Conservation (phyloP, 495 filamentous ascomycete genomes). For the Penicillium atrosanguineum region DNA sequence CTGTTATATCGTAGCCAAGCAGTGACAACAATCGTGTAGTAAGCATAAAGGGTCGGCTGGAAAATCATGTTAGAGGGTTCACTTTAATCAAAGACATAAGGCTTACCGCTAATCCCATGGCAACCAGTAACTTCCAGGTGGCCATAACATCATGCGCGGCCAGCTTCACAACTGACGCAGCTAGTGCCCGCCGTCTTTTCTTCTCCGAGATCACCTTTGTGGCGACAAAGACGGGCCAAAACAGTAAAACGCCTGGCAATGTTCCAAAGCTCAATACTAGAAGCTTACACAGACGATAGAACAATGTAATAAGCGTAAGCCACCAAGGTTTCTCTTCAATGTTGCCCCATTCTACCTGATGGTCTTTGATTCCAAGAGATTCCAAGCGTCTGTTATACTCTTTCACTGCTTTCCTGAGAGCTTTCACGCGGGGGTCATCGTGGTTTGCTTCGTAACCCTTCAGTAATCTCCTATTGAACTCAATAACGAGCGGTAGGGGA, state of each 20-base stretch:
- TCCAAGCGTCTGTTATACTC: constrained; percentile 85
- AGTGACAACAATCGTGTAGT: constrained; percentile 70
- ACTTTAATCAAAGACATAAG: too few relatives aligned
- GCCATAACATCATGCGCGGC: constrained; percentile 91
- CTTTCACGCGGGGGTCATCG: constrained; percentile 77
- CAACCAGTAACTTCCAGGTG: constrained; percentile 96
- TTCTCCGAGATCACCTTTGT: constrained; percentile 84
- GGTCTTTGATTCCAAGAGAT: constrained; percentile 81
- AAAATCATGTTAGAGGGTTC: too few relatives aligned
- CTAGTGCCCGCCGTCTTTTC: constrained; percentile 84
- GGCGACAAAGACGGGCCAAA: constrained; percentile 84
- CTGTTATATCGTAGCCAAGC: constrained; percentile 76
- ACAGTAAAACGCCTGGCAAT: constrained; percentile 80
- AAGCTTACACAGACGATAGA: constrained; percentile 78
- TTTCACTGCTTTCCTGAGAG: constrained; percentile 71
- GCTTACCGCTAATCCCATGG: constrained; percentile 67
- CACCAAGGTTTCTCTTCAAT: constrained; percentile 57
- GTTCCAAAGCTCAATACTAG: constrained; percentile 73
- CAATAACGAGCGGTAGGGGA: constrained; percentile 87
- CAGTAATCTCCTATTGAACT: constrained; percentile 87
- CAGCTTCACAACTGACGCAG: constrained; percentile 88
- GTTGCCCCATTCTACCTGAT: constrained; percentile 90
- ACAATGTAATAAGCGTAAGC: constrained; percentile 67
- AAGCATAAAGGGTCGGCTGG: constrained; percentile 70
- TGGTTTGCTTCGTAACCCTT: constrained; percentile 89